Percentiles rank a stretch among this genome's conserved stretches.
Conservation (phyloP, 768 basidiomycete genomes). For the Serendipita sp. region DNA sequence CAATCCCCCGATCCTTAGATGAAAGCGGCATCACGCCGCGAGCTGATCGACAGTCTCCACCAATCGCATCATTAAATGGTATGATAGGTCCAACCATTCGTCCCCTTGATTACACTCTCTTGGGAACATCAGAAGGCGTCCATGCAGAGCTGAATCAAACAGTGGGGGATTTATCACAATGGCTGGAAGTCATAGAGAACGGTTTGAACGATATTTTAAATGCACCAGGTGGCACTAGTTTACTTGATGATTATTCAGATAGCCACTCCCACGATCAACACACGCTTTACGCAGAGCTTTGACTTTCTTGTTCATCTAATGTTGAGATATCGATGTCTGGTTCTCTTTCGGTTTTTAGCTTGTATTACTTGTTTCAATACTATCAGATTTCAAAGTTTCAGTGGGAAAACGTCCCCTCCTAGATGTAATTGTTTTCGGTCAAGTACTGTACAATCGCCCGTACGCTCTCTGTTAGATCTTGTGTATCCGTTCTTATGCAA, state of each 20-base stretch:
- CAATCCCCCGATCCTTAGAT: not conserved
- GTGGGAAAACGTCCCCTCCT: not conserved
- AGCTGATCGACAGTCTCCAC: not conserved
- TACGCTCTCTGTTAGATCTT: slow-evolving; percentile 63
- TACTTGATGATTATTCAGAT: slow-evolving; percentile 10
- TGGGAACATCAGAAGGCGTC: slow-evolving; percentile 41
- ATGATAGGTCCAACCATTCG: slow-evolving; percentile 22
- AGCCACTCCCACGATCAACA: no score
- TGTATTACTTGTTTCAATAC: not conserved
- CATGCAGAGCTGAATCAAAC: slow-evolving; percentile 56
- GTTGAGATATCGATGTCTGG: not conserved
- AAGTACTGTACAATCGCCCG: slow-evolving; percentile 69
- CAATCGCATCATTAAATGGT: not conserved
- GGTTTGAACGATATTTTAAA: slow-evolving; percentile 58
- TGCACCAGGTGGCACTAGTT: slow-evolving; percentile 17
- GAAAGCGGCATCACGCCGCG: not conserved
- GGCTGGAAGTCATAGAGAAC: slow-evolving; percentile 57
- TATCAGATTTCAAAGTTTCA: not conserved
- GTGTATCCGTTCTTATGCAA: slow-evolving; percentile 49
- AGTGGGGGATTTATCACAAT: slow-evolving; percentile 58
- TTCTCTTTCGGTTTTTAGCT: not conserved
- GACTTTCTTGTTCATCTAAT: not conserved
- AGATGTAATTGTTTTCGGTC: slow-evolving; percentile 30
- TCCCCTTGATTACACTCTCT: slow-evolving; percentile 51
- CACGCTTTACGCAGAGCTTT: no score